phyloP scores from a whole-genome alignment of 192 early-diverging fungal species.

The Coemansia sp. region DNA sequence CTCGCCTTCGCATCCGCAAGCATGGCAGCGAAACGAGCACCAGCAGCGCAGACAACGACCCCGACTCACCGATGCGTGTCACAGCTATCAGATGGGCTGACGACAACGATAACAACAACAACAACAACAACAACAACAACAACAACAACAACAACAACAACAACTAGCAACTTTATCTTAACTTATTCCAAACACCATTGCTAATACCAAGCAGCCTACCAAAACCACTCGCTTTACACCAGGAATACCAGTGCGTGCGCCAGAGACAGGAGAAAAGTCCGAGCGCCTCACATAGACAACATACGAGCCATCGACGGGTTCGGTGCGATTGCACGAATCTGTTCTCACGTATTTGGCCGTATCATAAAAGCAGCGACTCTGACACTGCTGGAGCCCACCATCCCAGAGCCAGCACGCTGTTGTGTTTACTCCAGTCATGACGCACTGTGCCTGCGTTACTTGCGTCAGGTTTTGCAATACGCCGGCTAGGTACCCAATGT shows the following conservation, averaged over 20 bases:
- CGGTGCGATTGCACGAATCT: slow-evolving; percentile 23
- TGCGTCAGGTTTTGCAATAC: slow-evolving; percentile 27
- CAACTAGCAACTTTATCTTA: not conserved
- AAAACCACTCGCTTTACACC: not conserved
- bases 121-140: not conserved
- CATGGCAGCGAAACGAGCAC: slow-evolving; percentile 4
- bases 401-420: slow-evolving; percentile 50
- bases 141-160: not conserved
- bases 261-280: slow-evolving; percentile 11
- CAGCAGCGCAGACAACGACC: not conserved
- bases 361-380: slow-evolving; percentile 16
- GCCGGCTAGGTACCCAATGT: slow-evolving; percentile 17
- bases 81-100: slow-evolving; percentile 35
- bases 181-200: slow-evolving; percentile 1
- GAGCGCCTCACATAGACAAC: slow-evolving; percentile 25
- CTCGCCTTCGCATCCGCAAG: slow-evolving; percentile 7
- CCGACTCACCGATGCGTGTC: not conserved
- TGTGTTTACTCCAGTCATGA: slow-evolving; percentile 32
- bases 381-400: slow-evolving; percentile 12
- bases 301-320: slow-evolving; percentile 20
- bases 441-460: slow-evolving; percentile 43
- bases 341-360: not conserved
- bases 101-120: not conserved
- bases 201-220: slow-evolving; percentile 6
- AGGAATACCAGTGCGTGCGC: not conserved